Evolutionary conservation across 2,329 filamentous ascomycete species (phyloP), one percentile per base, ranked within the genome.

Genomic region (Ceratocystiopsis brevicomis): DNA sequence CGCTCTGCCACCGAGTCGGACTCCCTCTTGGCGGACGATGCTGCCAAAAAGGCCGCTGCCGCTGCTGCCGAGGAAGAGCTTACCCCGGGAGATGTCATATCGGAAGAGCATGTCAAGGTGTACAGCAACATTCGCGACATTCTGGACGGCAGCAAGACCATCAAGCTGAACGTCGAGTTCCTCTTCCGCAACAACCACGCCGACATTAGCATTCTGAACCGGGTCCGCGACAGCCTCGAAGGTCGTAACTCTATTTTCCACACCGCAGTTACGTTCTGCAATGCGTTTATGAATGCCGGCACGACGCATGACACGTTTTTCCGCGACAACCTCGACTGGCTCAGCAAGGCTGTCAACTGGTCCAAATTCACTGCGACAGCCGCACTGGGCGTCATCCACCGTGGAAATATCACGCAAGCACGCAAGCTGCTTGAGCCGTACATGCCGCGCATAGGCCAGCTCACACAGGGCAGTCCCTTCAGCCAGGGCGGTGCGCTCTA

Each of bases 281-380:
- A 96, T 55, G 90, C 87, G 12, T 96, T 98, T 59, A 98, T 98
- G 90, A 93, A 98, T 58, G 87, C 93, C 43, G 92, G 90, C 46
- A 98, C 90, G 1, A 95, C 88, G 0, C 90, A 94, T 54, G 90
- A 98, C 63, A 92, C 88, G 56, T 98, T 98, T 65, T 96, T 98
- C 75, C 76, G 92, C 9, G 86, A 96, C 56, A 98, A 98, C 57
- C 64, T 98, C 19, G 90, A 98, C 51, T 98, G 90, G 90, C 66
- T 98, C 4, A 87, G 88, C 47, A 98, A 96, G 67, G 90, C 90
- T 21, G 86, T 96, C 40, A 98, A 98, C 65, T 98, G 90, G 90
- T 95, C 87, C 48, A 98, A 98, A 59, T 98, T 98, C 59, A 95
- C 90, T 1, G 90, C 90, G 14, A 98, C 90, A 5, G 90, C 90